Percentiles rank a stretch among this genome's conserved stretches.
These are phyloP conservation scores for Batrachochytrium dendrobatidis DNA, from an alignment of 371 early-diverging fungal species.

Conservation along the genomic window DNA sequence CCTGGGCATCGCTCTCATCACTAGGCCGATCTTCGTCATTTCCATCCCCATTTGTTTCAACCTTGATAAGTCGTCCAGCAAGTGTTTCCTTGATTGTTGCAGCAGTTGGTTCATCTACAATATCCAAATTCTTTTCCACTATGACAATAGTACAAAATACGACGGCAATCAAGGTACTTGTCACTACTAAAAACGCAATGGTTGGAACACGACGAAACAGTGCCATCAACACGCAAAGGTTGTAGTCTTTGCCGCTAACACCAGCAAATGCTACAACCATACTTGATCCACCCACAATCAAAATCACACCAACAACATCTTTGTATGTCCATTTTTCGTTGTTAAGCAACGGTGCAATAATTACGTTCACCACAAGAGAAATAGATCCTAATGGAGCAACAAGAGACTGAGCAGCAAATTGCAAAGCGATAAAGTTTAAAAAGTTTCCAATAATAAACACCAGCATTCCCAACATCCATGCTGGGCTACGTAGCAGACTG, in stretches of 20 bases:
- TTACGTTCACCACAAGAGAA: constrained; percentile 73
- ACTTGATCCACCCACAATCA: constrained; percentile 72
- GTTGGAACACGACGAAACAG: constrained; percentile 60
- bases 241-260: constrained; percentile 40
- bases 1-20: too few relatives aligned
- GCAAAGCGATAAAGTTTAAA: constrained; percentile 66
- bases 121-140: constrained; percentile 61
- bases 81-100: too few relatives aligned
- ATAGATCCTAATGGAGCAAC: constrained; percentile 75
- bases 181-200: constrained; percentile 60
- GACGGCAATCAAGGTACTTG: constrained; percentile 44
- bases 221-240: constrained; percentile 66
- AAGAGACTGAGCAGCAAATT: constrained; percentile 82
- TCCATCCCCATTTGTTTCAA: too few relatives aligned
- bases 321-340: constrained; percentile 60
- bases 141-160: constrained; percentile 49
- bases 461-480: constrained; percentile 59
- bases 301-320: constrained; percentile 66
- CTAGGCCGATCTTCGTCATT: too few relatives aligned
- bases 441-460: constrained; percentile 69
- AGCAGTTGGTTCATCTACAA: too few relatives aligned
- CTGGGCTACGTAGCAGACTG: constrained; percentile 21
- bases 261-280: constrained; percentile 70
- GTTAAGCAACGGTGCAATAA: constrained; percentile 80
- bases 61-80: too few relatives aligned